Evolutionary conservation across 495 filamentous ascomycete species (phyloP).

Genomic region (Hypoxylon perforatum): DNA sequence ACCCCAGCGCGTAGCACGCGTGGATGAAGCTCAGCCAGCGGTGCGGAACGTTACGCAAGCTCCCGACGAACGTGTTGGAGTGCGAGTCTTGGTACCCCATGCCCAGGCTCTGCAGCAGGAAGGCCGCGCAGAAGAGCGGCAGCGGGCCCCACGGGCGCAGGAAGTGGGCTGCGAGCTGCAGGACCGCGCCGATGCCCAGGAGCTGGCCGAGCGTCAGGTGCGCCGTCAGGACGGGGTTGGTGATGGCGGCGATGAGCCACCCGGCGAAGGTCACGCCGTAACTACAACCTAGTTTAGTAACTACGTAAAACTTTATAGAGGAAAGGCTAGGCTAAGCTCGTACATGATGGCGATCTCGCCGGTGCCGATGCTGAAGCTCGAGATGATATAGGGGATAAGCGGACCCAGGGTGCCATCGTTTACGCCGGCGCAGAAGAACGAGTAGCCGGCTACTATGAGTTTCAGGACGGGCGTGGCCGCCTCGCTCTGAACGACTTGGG

Average conservation of each 20-base stretch:
- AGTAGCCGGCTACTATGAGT: conserved; percentile 61
- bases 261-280: conserved; percentile 58
- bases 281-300: conserved; percentile 26
- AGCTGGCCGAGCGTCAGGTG: conserved; percentile 59
- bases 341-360: conserved; percentile 61
- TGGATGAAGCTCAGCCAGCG: conserved; percentile 69
- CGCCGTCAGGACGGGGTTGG: conserved; percentile 59
- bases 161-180: conserved; percentile 60
- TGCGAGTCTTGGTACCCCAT: conserved; percentile 66
- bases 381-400: conserved; percentile 65
- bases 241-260: conserved; percentile 60
- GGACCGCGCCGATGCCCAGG: conserved; percentile 57
- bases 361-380: conserved; percentile 59
- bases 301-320: too few relatives aligned
- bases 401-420: conserved; percentile 67
- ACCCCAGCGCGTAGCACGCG: conserved; percentile 64
- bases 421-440: conserved; percentile 64
- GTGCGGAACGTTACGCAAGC: conserved; percentile 56
- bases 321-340: too few relatives aligned
- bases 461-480: conserved; percentile 46
- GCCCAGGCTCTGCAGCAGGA: conserved; percentile 61
- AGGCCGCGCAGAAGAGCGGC: conserved; percentile 60
- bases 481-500: conserved; percentile 27
- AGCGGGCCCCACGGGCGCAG: conserved; percentile 60
- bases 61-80: conserved; percentile 62